Evolutionary conservation across 805 yeast genomes (phyloP), one percentile per base, ranked within the genome.

Genomic region (Ascoidea rubescens): DNA sequence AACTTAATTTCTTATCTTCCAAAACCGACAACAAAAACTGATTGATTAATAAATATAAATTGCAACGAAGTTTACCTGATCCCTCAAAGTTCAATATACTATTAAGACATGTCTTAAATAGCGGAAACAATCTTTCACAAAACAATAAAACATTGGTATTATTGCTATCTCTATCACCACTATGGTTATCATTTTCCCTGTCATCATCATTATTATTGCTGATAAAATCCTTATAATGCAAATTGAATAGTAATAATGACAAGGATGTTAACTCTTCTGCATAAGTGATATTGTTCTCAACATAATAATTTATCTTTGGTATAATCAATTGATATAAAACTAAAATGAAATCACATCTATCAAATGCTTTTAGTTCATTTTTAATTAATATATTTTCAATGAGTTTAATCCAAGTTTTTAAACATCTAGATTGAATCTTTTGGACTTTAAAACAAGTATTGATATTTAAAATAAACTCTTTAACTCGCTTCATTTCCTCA

Each of bases 401-500:
- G 50, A 90, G 65, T 57, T 82, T 83, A 28, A 82, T 81, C 98
- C 98, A 91, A 0, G 95, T 77, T 60, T 82, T 87, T 32, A 91
- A 67, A 53, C 83, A 78, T 12, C 74, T 67, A 48, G 84, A 67
- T 55, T 84, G 93, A 6, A 71, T 68, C 1, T 71, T 63, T 55
- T 73, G 73, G 57, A 79, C 73, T 45, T 71, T 70, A 47, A 71
- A 69, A 46, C 68, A 70, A n/a, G 78, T 66, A 12, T 78, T 59
- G 30, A 71, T 69, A 57, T 75, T 75, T 0, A 70, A 67, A 33
- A 81, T 59, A 51, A 72, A 71, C 5, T 58, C 51, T 50, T 47
- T 69, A 46, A 64, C 68, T 54, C 33, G 56, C 7, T 45, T 53
- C 37, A 55, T 57, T 50, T 65, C 70, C 6, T 28, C 47, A 1